phyloP scores from a whole-genome alignment of 176 grass and related monocot species.

The Oryza punctata region DNA sequence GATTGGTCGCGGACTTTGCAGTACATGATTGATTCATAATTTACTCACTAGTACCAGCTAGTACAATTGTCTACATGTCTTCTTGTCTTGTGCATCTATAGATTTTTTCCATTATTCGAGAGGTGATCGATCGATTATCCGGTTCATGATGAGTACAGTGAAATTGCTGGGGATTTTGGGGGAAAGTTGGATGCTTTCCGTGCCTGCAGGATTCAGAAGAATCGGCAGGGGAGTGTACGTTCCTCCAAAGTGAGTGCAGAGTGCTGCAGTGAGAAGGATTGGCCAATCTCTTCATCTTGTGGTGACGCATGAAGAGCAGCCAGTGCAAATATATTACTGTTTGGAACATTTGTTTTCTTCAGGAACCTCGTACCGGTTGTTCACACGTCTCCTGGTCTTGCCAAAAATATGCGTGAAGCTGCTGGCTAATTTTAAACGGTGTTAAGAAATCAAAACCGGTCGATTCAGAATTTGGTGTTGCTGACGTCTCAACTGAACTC shows the following conservation, averaged over 20 bases:
- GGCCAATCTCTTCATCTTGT: neutral
- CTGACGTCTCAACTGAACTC: neutral
- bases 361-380: neutral
- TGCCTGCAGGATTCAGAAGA: neutral
- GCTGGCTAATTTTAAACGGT: neutral
- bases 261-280: neutral
- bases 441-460: neutral
- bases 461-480: neutral
- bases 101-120: neutral
- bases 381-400: neutral
- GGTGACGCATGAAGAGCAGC: neutral
- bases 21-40: slow-evolving; percentile 29
- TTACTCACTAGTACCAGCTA: neutral
- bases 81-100: neutral
- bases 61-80: neutral
- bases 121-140: neutral
- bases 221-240: neutral
- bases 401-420: neutral
- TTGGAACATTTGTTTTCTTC: neutral
- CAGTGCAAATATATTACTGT: neutral
- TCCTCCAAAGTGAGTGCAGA: neutral
- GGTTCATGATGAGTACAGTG: slow-evolving; percentile 9
- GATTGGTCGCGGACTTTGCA: neutral
- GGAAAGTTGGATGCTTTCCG: slow-evolving; percentile 22
- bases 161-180: neutral